These are phyloP conservation scores for Vaccinium macrocarpon DNA, from an alignment of 148 eudicot genomes.

Conservation along the genomic window DNA sequence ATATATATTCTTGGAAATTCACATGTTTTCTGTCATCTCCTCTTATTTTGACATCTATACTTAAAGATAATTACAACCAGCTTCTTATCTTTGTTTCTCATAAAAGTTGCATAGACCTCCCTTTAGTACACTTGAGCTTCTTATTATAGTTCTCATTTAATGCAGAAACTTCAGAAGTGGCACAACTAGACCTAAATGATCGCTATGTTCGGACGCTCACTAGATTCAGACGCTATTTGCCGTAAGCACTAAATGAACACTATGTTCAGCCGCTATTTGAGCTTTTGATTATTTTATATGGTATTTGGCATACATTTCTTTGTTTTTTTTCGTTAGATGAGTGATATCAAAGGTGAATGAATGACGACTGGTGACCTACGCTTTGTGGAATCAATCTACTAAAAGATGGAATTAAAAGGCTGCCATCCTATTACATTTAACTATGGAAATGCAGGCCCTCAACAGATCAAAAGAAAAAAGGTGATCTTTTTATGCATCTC, in stretches of 20 bases:
- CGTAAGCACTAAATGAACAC: not conserved
- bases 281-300: not conserved
- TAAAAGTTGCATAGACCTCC: not conserved
- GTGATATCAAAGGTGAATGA: conserved; percentile 67
- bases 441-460: conserved; percentile 57
- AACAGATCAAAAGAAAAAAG: conserved; percentile 62
- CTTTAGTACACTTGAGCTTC: not conserved
- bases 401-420: conserved; percentile 60
- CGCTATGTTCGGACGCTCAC: no score
- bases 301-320: not conserved
- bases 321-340: conserved; percentile 49
- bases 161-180: conserved; percentile 74
- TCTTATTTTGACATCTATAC: not conserved
- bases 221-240: no score
- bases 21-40: no score
- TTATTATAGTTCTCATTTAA: conserved; percentile 1
- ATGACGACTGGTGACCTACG: conserved; percentile 78
- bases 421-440: conserved; percentile 94
- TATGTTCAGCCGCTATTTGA: no score
- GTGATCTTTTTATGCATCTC: conserved; percentile 24
- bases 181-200: no score
- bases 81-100: not conserved
- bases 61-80: not conserved
- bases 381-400: conserved; percentile 67
- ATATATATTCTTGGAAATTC: no score